Evolutionary conservation across 2,329 filamentous ascomycete genomes (phyloP).

Genomic region (Elsinoe perseae): DNA sequence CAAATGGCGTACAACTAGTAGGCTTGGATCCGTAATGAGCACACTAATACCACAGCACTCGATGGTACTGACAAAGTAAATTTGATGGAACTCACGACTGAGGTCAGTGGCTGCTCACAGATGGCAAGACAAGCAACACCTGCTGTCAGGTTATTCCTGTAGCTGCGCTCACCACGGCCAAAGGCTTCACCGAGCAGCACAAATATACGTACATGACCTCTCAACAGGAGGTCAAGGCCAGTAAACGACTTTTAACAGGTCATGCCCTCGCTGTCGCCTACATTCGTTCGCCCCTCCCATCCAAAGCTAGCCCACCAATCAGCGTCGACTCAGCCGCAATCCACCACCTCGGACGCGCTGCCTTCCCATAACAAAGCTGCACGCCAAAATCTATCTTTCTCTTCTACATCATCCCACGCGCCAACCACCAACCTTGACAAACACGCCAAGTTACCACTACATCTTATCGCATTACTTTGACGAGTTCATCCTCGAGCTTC

Average conservation of each 20-base stretch:
- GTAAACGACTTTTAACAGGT: background rate
- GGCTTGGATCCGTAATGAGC: no score
- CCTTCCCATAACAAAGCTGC: slow-evolving; percentile 4
- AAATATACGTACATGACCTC: no score
- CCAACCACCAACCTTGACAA: slow-evolving; percentile 6
- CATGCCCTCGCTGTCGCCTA: background rate
- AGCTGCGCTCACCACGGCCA: no score
- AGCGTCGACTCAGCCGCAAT: slow-evolving; percentile 7
- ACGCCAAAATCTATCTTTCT: slow-evolving; percentile 14
- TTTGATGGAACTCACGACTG: no score
- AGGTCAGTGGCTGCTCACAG: no score
- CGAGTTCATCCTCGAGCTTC: slow-evolving; percentile 7
- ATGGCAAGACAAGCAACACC: no score
- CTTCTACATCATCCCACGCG: slow-evolving; percentile 10
- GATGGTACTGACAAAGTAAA: no score
- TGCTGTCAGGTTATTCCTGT: no score
- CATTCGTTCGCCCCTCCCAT: background rate
- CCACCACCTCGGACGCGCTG: slow-evolving; percentile 7
- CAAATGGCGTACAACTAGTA: no score
- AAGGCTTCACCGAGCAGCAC: no score
- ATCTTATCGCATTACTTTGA: slow-evolving; percentile 15
- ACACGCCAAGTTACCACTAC: slow-evolving; percentile 16
- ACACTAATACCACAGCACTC: no score
- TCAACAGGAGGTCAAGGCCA: no score
- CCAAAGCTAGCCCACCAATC: slow-evolving; percentile 1